Conservation (phyloP, 2,329 filamentous ascomycete genomes). For the Periglandula ipomoeae region DNA sequence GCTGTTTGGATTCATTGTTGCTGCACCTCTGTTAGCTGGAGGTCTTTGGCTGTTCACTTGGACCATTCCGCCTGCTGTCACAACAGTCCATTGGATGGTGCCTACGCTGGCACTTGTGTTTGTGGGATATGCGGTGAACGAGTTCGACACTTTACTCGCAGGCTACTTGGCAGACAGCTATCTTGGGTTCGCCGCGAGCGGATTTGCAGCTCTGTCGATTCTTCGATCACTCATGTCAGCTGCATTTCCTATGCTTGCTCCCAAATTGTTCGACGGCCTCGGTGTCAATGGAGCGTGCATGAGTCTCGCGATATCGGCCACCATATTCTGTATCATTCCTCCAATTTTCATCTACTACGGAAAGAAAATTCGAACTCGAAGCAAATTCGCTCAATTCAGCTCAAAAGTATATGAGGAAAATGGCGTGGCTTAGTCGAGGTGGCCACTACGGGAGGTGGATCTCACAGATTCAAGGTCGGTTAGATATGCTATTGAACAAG, state of each 20-base stretch:
- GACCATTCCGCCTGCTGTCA: background rate
- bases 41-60: slow-evolving; percentile 2
- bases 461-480: too few relatives aligned
- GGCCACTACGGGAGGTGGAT: too few relatives aligned
- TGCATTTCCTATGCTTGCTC: background rate
- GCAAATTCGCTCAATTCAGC: slow-evolving; percentile 1
- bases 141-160: background rate
- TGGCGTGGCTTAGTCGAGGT: background rate
- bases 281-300: background rate
- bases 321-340: background rate
- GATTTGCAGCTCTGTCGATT: background rate
- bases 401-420: background rate
- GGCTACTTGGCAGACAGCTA: slow-evolving; percentile 3
- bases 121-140: slow-evolving; percentile 1
- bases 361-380: background rate
- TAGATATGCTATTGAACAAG: too few relatives aligned
- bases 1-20: background rate
- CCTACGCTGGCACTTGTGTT: background rate
- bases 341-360: background rate
- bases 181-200: slow-evolving; percentile 1
- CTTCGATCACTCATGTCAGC: background rate
- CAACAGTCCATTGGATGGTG: background rate
- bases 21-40: background rate
- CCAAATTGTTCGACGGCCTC: background rate
- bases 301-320: background rate